Evolutionary conservation across 495 filamentous ascomycete genomes (phyloP).

Genomic region (Xylaria castorea): DNA sequence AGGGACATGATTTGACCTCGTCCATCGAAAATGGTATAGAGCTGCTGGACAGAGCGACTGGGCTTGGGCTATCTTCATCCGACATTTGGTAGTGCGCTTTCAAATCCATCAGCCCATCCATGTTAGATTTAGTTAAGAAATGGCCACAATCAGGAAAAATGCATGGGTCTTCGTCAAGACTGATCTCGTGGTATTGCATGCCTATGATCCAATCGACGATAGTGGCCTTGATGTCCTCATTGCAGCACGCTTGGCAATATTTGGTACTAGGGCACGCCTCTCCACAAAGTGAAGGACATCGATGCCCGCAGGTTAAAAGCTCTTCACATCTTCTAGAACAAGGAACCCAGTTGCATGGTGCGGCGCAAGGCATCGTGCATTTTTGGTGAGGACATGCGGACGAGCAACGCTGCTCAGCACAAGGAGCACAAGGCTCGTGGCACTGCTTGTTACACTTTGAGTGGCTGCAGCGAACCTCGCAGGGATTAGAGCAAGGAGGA

Average conservation of each 20-base stretch:
- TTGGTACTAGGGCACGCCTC: constrained; percentile 63
- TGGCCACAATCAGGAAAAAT: constrained; percentile 73
- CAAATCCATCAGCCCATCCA: constrained; percentile 74
- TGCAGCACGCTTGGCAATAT: constrained; percentile 66
- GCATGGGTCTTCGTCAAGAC: constrained; percentile 65
- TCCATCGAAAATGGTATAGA: constrained; percentile 60
- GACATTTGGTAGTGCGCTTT: constrained; percentile 62
- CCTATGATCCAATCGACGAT: constrained; percentile 62
- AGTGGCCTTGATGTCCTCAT: constrained; percentile 48
- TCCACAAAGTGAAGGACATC: constrained; percentile 68
- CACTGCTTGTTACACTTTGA: constrained; percentile 65
- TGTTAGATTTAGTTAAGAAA: constrained; percentile 63
- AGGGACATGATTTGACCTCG: constrained; percentile 65
- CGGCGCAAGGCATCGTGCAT: constrained; percentile 74
- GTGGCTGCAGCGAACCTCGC: constrained; percentile 69
- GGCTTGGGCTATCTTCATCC: constrained; percentile 40
- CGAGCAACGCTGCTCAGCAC: constrained; percentile 61
- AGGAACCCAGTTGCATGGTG: constrained; percentile 71
- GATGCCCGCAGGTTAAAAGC: constrained; percentile 67
- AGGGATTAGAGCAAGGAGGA: constrained; percentile 59
- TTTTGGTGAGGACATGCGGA: constrained; percentile 63
- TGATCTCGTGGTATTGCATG: constrained; percentile 58
- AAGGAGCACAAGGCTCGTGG: constrained; percentile 69
- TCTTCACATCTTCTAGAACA: constrained; percentile 69
- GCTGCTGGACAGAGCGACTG: constrained; percentile 50